A percentile compares a stretch with the other conserved stretches of the same genome.
phyloP scores from a whole-genome alignment of 2,329 filamentous ascomycete species.

The Aspergillus sp. region DNA sequence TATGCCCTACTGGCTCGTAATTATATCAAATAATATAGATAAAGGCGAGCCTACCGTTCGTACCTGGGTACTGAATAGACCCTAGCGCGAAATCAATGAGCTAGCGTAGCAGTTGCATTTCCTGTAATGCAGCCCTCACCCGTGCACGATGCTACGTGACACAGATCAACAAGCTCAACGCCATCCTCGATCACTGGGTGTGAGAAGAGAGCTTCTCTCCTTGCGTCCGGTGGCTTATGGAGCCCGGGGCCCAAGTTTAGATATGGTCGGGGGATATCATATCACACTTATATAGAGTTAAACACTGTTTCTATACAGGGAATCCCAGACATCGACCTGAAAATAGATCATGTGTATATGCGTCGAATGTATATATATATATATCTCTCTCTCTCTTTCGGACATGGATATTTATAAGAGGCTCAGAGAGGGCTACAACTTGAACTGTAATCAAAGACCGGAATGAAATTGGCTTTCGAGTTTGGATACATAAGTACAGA shows the following conservation, averaged over 20 bases:
- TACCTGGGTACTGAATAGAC: neutral
- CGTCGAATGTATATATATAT: neutral
- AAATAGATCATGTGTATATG: neutral
- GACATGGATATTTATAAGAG: neutral
- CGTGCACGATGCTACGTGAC: neutral
- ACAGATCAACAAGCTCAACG: slow-evolving; percentile 1
- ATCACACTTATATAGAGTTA: neutral
- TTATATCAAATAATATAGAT: neutral
- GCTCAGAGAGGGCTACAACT: neutral
- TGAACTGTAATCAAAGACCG: neutral
- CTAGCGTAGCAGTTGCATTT: neutral
- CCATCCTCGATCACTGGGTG: neutral
- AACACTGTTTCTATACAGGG: neutral
- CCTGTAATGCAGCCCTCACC: neutral
- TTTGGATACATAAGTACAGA: neutral
- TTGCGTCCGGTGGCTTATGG: neutral
- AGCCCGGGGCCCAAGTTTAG: neutral
- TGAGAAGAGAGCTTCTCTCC: no score
- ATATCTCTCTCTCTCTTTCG: neutral
- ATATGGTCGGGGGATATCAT: neutral
- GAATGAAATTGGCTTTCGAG: neutral
- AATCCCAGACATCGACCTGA: no score
- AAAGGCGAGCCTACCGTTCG: neutral
- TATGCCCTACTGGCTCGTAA: neutral
- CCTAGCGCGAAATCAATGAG: neutral